A percentile compares a stretch with the other conserved stretches of the same genome.
Conservation (phyloP, 2,329 filamentous ascomycete genomes). For the Hypoxylon sp. region DNA sequence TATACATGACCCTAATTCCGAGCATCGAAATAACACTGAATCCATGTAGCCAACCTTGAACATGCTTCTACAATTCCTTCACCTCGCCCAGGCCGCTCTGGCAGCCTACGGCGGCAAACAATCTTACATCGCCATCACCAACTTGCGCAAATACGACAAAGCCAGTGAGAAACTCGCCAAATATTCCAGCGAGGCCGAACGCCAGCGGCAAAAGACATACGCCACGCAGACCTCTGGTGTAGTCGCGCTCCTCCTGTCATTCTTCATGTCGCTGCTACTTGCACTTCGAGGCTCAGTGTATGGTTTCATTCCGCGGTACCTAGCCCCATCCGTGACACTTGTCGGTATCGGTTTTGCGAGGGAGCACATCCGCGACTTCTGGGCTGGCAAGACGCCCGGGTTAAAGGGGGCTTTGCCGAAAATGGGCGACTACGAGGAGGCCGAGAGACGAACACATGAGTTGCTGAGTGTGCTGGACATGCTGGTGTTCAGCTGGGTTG, state of each 20-base stretch:
- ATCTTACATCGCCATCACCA: conserved; percentile 58
- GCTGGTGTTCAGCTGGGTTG: neutral
- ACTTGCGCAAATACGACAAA: conserved; percentile 61
- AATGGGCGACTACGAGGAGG: neutral
- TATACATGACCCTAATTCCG: neutral
- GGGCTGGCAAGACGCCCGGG: neutral
- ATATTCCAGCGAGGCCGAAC: conserved; percentile 58
- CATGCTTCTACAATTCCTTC: conserved; percentile 49
- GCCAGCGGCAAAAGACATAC: conserved; percentile 59
- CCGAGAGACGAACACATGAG: neutral
- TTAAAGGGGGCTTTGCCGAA: neutral
- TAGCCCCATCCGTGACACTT: neutral
- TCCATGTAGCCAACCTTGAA: neutral
- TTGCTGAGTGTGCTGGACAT: neutral
- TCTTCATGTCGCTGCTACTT: neutral
- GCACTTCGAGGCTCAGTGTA: neutral
- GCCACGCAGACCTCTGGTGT: conserved; percentile 45
- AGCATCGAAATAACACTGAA: neutral
- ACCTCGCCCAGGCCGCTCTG: conserved; percentile 57
- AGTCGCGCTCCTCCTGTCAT: neutral
- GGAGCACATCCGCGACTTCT: neutral
- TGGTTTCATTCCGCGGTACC: neutral
- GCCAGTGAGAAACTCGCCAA: conserved; percentile 59
- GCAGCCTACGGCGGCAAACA: conserved; percentile 59
- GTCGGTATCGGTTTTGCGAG: neutral